A percentile compares a stretch with the other conserved stretches of the same genome.
These are phyloP conservation scores for Myxozyma lipomycoides DNA, from an alignment of 805 yeast species.

Conservation along the genomic window DNA sequence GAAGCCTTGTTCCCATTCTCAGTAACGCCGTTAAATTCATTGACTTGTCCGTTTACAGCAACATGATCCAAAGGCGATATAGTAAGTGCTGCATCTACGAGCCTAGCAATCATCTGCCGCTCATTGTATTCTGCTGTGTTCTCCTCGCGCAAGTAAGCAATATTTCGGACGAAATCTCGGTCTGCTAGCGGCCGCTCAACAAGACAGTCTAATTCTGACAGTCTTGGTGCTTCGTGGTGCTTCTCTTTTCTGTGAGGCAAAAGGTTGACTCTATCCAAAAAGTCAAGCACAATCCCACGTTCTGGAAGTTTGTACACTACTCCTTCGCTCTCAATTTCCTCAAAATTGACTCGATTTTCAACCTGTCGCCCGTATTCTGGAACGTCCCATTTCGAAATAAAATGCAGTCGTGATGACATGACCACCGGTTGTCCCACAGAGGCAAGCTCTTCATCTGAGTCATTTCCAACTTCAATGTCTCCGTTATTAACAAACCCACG, in stretches of 20 bases:
- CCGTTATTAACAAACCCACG: constrained; percentile 55
- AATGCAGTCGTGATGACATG: constrained; percentile 20
- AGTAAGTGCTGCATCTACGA: constrained; percentile 21
- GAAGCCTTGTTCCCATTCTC: background rate
- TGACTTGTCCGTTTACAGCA: background rate
- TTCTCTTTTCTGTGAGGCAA: constrained; percentile 1
- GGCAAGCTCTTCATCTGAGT: constrained; percentile 38
- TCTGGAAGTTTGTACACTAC: constrained; percentile 65
- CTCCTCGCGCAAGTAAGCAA: constrained; percentile 30
- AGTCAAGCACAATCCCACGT: constrained; percentile 63
- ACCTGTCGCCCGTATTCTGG: constrained; percentile 11
- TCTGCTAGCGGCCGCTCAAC: constrained; percentile 22
- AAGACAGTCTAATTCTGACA: constrained; percentile 20
- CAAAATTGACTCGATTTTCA: constrained; percentile 27
- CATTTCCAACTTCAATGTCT: constrained; percentile 51
- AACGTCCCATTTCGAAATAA: constrained; percentile 17
- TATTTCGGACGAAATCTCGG: constrained; percentile 24
- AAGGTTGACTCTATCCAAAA: constrained; percentile 51
- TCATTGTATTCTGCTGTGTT: constrained; percentile 19
- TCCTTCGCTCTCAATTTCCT: constrained; percentile 38
- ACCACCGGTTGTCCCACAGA: constrained; percentile 7
- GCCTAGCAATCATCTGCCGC: constrained; percentile 16
- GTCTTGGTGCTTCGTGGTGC: background rate
- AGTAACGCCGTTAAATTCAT: background rate
- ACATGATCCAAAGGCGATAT: background rate